A percentile compares a stretch with the other conserved stretches of the same genome.
These are phyloP conservation scores for Salvia hispanica DNA, from an alignment of 257 asterid species.

Conservation along the genomic window DNA sequence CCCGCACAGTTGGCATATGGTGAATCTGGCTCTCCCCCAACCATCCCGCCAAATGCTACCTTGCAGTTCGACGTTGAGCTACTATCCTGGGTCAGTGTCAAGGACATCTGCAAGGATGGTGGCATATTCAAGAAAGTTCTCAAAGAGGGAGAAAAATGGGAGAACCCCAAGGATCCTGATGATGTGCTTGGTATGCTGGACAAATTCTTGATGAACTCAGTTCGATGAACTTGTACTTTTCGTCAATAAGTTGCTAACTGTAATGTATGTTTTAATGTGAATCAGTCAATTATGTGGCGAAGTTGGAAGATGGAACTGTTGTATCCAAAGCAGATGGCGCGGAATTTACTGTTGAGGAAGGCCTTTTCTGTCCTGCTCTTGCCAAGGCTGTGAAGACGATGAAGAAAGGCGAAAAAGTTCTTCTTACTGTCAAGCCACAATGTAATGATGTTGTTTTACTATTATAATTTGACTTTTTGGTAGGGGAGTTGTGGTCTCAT, in stretches of 20 bases:
- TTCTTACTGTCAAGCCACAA: slow-evolving; percentile 66
- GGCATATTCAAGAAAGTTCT: slow-evolving; percentile 68
- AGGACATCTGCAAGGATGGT: slow-evolving; percentile 82
- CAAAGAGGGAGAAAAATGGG: slow-evolving; percentile 71
- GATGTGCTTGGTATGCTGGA: slow-evolving; percentile 57
- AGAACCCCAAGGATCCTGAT: slow-evolving; percentile 72
- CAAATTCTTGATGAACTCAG: not conserved
- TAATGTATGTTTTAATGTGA: not conserved
- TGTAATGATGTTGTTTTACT: slow-evolving; percentile 43
- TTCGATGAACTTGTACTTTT: not conserved
- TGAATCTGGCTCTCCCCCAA: slow-evolving; percentile 77
- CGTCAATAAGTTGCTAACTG: not conserved
- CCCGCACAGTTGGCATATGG: slow-evolving; percentile 75
- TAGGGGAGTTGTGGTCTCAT: not conserved
- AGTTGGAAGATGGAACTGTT: slow-evolving; percentile 57
- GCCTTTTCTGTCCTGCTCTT: slow-evolving; percentile 70
- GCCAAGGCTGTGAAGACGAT: slow-evolving; percentile 72
- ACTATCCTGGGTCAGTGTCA: slow-evolving; percentile 70
- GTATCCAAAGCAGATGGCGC: slow-evolving; percentile 50
- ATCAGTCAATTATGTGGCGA: slow-evolving; percentile 60
- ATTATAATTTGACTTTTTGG: not conserved
- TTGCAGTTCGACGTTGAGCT: slow-evolving; percentile 73
- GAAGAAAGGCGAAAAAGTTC: slow-evolving; percentile 77
- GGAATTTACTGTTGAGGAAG: slow-evolving; percentile 55
- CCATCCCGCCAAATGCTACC: slow-evolving; percentile 77